Evolutionary conservation across 306 rosid species (phyloP).

Genomic region (Cicer yamashitae): DNA sequence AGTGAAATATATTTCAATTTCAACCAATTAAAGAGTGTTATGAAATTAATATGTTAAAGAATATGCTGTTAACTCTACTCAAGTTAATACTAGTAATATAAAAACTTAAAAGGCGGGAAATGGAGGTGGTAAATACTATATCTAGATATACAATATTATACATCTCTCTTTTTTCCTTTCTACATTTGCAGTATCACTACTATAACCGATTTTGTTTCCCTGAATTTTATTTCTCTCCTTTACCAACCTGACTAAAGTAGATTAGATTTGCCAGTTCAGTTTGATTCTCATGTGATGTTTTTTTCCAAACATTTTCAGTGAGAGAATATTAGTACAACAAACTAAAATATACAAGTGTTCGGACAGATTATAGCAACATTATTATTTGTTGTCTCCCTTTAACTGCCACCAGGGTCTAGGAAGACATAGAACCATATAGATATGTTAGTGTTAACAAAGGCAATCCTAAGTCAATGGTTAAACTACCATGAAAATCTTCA

Average conservation of each 20-base stretch:
- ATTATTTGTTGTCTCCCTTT: not conserved
- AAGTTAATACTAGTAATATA: too few relatives aligned
- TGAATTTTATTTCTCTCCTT: not conserved
- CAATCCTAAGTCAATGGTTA: slow-evolving; percentile 30
- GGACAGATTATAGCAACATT: not conserved
- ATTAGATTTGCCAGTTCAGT: not conserved
- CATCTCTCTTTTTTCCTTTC: too few relatives aligned
- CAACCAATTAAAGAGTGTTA: too few relatives aligned
- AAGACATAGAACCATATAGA: not conserved
- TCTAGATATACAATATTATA: too few relatives aligned
- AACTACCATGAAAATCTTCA: not conserved
- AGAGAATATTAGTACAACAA: not conserved
- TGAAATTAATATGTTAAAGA: too few relatives aligned
- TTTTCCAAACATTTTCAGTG: not conserved
- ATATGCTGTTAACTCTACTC: too few relatives aligned
- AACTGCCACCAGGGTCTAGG: not conserved
- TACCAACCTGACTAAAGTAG: not conserved
- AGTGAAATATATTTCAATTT: too few relatives aligned
- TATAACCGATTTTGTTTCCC: too few relatives aligned
- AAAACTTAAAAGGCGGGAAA: not conserved
- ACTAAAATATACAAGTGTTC: not conserved
- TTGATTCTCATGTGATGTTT: not conserved
- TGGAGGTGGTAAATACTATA: not conserved
- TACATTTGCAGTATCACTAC: too few relatives aligned
- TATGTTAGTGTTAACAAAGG: slow-evolving; percentile 22